Conservation (phyloP, 495 filamentous ascomycete genomes). For the Tuber brumale region DNA sequence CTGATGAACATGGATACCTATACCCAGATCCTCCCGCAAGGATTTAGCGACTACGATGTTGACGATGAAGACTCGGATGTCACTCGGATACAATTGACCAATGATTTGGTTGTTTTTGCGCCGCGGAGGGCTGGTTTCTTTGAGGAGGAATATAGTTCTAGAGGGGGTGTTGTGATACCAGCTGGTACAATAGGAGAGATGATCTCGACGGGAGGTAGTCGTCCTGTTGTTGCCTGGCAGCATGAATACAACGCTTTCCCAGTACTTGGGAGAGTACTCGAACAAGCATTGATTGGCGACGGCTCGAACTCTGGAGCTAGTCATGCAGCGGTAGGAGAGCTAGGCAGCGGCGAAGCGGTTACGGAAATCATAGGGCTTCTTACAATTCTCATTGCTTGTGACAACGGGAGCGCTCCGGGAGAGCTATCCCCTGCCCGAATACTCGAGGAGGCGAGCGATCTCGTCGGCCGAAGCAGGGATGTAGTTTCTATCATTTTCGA, state of each 20-base stretch:
- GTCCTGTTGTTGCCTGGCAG: conserved; percentile 58
- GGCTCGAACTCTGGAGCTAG: conserved; percentile 23
- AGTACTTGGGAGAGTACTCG: conserved; percentile 69
- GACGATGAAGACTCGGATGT: conserved; percentile 77
- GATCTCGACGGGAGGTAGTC: conserved; percentile 44
- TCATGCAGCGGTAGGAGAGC: conserved; percentile 24
- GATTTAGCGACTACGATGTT: conserved; percentile 63
- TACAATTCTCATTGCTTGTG: conserved; percentile 50
- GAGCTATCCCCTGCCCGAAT: conserved; percentile 42
- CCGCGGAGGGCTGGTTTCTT: conserved; percentile 36
- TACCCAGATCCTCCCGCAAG: conserved; percentile 61
- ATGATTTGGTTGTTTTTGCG: conserved; percentile 52
- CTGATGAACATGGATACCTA: conserved; percentile 61
- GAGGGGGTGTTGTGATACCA: conserved; percentile 52
- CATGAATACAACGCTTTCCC: conserved; percentile 70
- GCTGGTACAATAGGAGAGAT: conserved; percentile 64
- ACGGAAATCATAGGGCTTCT: conserved; percentile 61
- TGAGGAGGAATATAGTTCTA: conserved; percentile 28
- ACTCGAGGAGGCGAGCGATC: conserved; percentile 65
- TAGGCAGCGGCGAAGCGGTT: conserved; percentile 49
- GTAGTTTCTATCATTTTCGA: conserved; percentile 74
- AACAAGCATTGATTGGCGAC: conserved; percentile 46
- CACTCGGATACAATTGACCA: conserved; percentile 55
- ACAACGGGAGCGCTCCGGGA: conserved; percentile 16
- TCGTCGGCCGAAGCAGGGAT: conserved; percentile 65